phyloP scores from a whole-genome alignment of 345 rosid genomes.

The Odontarrhena argentea region DNA sequence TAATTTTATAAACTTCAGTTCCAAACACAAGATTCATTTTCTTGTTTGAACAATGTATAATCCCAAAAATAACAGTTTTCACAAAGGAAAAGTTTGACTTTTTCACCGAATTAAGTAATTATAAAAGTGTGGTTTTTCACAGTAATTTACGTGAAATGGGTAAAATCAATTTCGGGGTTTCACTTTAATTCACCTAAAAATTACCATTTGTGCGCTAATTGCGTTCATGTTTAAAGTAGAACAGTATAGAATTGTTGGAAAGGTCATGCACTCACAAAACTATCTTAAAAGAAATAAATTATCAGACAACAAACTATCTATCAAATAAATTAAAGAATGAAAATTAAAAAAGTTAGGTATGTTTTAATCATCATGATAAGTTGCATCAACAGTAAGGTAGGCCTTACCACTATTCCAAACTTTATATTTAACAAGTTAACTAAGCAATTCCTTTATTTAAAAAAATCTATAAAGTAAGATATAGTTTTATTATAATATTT shows the following conservation, averaged over 20 bases:
- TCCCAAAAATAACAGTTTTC: neutral
- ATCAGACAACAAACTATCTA: neutral
- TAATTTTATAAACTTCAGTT: neutral
- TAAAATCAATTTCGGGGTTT: neutral
- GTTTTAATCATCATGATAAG: constrained; percentile 34
- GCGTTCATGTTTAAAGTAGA: constrained; percentile 8
- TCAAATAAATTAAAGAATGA: constrained; percentile 10
- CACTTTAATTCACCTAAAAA: neutral
- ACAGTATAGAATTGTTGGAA: constrained; percentile 22
- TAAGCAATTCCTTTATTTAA: neutral
- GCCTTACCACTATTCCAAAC: constrained; percentile 29
- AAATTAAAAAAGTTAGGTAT: constrained; percentile 30
- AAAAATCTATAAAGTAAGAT: constrained; percentile 17
- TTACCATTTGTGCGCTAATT: constrained; percentile 28
- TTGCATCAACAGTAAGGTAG: constrained; percentile 38
- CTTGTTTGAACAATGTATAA: neutral
- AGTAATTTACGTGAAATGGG: constrained; percentile 8
- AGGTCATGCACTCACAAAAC: constrained; percentile 4
- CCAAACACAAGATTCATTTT: constrained; percentile 9
- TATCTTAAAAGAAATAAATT: neutral
- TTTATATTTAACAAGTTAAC: constrained; percentile 25
- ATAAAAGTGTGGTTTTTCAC: constrained; percentile 14
- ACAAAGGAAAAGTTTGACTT: neutral
- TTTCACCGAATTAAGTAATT: constrained; percentile 9
- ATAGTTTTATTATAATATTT: neutral